phyloP scores from a whole-genome alignment of 2,329 filamentous ascomycete genomes.

The Penicillium sp. region DNA sequence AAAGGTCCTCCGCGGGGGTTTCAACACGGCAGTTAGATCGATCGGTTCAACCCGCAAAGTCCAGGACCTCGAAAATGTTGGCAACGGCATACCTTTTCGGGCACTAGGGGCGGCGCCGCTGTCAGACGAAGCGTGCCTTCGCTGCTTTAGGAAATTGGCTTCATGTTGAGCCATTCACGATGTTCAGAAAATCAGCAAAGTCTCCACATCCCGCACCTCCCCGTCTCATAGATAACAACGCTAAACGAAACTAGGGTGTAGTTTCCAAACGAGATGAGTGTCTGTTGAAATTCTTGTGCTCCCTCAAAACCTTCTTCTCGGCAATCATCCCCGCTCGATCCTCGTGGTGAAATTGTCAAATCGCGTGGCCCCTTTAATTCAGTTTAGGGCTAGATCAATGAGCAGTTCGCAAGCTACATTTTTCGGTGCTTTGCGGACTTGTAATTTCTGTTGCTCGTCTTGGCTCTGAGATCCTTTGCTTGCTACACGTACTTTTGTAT shows the following conservation, averaged over 20 bases:
- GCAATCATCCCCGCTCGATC: background rate
- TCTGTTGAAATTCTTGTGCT: background rate
- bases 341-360: background rate
- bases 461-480: background rate
- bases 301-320: background rate
- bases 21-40: background rate
- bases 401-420: background rate
- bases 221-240: background rate
- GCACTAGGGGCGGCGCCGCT: constrained; percentile 7
- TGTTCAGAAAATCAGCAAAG: background rate
- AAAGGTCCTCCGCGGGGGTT: background rate
- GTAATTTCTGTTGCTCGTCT: background rate
- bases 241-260: constrained; percentile 1
- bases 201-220: constrained; percentile 16
- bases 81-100: background rate
- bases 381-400: background rate
- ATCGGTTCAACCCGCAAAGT: background rate
- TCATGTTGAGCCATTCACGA: constrained; percentile 8
- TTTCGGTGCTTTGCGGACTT: background rate
- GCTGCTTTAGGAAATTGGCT: background rate
- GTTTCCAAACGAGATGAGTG: background rate
- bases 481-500: background rate
- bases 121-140: constrained; percentile 1
- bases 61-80: background rate
- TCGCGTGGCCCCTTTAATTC: background rate